A percentile compares a stretch with the other conserved stretches of the same genome.
Evolutionary conservation across 1,139 yeast genomes (phyloP).

Genomic region (Pichia sp.): DNA sequence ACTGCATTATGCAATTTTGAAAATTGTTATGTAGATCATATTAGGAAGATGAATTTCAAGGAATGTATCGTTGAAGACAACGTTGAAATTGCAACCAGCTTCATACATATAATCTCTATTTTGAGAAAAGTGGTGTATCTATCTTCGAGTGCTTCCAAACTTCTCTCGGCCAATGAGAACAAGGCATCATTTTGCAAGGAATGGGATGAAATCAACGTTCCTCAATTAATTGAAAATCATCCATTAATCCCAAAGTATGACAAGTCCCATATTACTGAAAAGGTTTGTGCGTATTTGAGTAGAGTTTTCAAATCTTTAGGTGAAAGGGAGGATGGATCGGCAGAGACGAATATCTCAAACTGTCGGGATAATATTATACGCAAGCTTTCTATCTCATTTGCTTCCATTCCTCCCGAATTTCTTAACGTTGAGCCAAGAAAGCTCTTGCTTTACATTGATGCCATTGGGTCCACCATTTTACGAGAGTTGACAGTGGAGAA

Average conservation of each 20-base stretch:
- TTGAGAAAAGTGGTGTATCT: constrained; percentile 24
- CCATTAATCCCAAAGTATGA: background rate
- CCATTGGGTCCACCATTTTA: constrained; percentile 18
- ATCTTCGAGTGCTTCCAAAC: constrained; percentile 37
- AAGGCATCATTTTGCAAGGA: constrained; percentile 7
- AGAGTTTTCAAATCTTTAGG: background rate
- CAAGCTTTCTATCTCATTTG: constrained; percentile 23
- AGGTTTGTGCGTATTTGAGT: constrained; percentile 1
- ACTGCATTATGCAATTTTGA: constrained; percentile 46
- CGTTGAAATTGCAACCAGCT: constrained; percentile 51
- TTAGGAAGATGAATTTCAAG: constrained; percentile 45
- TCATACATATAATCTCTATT: constrained; percentile 54
- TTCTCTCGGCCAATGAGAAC: constrained; percentile 41
- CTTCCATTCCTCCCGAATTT: constrained; percentile 44
- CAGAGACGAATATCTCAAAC: background rate
- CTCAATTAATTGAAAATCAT: constrained; percentile 1
- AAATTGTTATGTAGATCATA: constrained; percentile 39
- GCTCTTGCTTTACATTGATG: constrained; percentile 42
- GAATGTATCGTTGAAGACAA: constrained; percentile 48
- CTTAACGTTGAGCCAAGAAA: constrained; percentile 51
- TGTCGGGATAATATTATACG: constrained; percentile 3
- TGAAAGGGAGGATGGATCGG: background rate
- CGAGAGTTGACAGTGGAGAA: constrained; percentile 22
- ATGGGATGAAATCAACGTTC: constrained; percentile 3
- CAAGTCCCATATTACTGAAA: background rate